phyloP scores from a whole-genome alignment of 306 rosid species.

The Carpinus viminea region DNA sequence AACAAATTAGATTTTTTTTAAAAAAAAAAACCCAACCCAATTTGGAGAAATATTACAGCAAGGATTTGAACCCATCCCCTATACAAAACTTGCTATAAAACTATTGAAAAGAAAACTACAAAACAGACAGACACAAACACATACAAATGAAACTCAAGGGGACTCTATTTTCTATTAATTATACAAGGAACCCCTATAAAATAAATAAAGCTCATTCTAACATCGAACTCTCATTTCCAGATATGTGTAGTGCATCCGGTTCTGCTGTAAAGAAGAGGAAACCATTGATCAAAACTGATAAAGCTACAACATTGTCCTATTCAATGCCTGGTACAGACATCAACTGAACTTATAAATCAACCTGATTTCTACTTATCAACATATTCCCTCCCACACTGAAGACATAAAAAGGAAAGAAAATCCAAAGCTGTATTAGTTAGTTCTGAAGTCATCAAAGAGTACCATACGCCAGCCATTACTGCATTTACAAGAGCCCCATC shows the following conservation, averaged over 20 bases:
- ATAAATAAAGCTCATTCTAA: background rate
- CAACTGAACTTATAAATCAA: background rate
- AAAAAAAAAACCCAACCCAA: too few relatives aligned
- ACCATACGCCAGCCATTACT: background rate
- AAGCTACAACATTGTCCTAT: too few relatives aligned
- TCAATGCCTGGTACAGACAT: too few relatives aligned
- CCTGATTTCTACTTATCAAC: background rate
- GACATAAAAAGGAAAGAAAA: background rate
- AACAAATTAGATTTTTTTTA: too few relatives aligned
- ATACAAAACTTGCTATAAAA: too few relatives aligned
- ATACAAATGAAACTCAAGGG: too few relatives aligned
- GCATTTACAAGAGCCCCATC: background rate
- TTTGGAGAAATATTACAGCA: too few relatives aligned
- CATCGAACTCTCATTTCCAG: background rate
- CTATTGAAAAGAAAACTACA: too few relatives aligned
- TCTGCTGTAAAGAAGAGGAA: background rate
- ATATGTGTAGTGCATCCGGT: too few relatives aligned
- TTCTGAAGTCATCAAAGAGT: background rate
- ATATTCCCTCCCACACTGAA: background rate
- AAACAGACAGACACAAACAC: too few relatives aligned
- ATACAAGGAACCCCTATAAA: background rate
- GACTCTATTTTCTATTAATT: background rate
- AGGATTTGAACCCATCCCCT: too few relatives aligned
- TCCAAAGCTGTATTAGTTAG: background rate
- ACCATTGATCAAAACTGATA: background rate